Evolutionary conservation across 2,329 filamentous ascomycete genomes (phyloP).

Genomic region (Epichloe sylvatica): DNA sequence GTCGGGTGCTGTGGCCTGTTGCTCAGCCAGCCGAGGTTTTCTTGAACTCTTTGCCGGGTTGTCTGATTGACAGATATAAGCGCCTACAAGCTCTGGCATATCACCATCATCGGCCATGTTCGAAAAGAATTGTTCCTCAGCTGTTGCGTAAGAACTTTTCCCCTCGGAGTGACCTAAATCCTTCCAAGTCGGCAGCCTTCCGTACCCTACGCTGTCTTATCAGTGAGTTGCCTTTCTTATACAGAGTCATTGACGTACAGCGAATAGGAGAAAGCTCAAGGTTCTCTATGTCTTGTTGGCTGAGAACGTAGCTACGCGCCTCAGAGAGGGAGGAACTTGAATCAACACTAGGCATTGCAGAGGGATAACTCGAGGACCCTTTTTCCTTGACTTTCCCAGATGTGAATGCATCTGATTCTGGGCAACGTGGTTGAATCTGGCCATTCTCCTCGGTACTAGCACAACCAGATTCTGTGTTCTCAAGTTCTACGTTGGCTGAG

Average conservation of each 20-base stretch:
- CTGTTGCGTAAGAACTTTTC: slow-evolving; percentile 14
- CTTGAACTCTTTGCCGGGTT: background rate
- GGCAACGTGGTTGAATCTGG: background rate
- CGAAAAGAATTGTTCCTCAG: slow-evolving; percentile 8
- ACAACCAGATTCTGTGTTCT: background rate
- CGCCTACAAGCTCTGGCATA: background rate
- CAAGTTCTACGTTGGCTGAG: background rate
- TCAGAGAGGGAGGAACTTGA: slow-evolving; percentile 18
- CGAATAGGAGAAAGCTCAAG: slow-evolving; percentile 23
- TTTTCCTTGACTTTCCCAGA: slow-evolving; percentile 9
- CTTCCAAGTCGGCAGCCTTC: slow-evolving; percentile 8
- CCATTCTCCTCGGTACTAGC: background rate
- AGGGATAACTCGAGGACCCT: slow-evolving; percentile 22
- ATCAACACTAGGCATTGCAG: slow-evolving; percentile 19
- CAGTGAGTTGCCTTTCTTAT: background rate
- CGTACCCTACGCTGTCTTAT: slow-evolving; percentile 11
- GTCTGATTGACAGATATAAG: background rate
- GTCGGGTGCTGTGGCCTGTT: background rate
- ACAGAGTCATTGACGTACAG: slow-evolving; percentile 14
- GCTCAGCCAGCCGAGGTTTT: background rate
- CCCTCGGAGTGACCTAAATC: slow-evolving; percentile 12
- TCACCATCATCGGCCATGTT: background rate
- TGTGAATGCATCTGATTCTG: background rate
- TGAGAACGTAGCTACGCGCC: slow-evolving; percentile 16
- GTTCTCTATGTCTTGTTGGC: slow-evolving; percentile 19